Evolutionary conservation across 2,329 filamentous ascomycete genomes (phyloP), one percentile per base, ranked within the genome.

Genomic region (Stachybotrys elegans): DNA sequence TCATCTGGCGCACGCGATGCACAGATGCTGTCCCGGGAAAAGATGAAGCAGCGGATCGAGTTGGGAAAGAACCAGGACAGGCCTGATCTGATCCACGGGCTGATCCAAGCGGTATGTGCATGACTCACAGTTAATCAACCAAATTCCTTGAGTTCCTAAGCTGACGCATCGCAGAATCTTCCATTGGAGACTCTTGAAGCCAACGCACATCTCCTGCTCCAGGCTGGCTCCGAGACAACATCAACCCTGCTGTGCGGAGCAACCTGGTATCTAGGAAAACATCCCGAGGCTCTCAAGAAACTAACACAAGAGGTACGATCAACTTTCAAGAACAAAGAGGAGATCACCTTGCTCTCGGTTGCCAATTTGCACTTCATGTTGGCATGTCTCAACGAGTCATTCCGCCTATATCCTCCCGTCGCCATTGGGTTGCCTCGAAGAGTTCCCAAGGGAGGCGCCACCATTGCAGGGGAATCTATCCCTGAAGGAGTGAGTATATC

Each of bases 301-400:
- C 43, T 71, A 16, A 56, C 53, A 5, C 21, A 57, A 1, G 70
- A 74, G 50, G 34, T 49, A 5, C 48, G 48, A n/a, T 16, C 7
- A 7, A 38, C 17, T 7, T 49, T 45, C 12, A 16, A 34, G 4
- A 25, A 41, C 22, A 13, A 19, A 21, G 32, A 38, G 8, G 48
- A 49, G 11, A 44, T 48, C 11, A 44, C 40, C 4, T 27, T 48
- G 4, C 34, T 35, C 11, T 36, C 40, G 5, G 45, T 49, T 11
- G 40, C 21, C 25, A 23, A 34, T 5, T 14, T 49, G 21, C 23
- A 39, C 8, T 47, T 45, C 22, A 42, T 71, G 39, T 51, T 60
- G 13, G 68, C 68, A 5, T 60, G 56, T 27, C 49, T 72, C 11
- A 57, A 69, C 2, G 70, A 73, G 52, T 56, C 57, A 5, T 50